A percentile compares a stretch with the other conserved stretches of the same genome.
phyloP scores from a whole-genome alignment of 2,329 filamentous ascomycete species.

The Cercospora sp. region DNA sequence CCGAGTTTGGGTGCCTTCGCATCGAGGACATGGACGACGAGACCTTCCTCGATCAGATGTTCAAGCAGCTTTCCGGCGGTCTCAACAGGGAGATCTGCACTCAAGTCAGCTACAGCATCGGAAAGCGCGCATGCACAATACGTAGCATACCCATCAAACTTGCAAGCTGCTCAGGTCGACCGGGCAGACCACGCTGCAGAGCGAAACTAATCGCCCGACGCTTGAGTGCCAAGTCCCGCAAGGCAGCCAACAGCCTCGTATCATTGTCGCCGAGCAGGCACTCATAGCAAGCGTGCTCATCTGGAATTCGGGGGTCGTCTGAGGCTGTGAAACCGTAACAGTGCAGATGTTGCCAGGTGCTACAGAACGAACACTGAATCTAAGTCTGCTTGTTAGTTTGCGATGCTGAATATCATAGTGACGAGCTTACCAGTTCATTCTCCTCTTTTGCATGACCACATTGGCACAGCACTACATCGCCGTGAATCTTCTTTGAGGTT shows the following conservation, averaged over 20 bases:
- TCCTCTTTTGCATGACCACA: conserved; percentile 46
- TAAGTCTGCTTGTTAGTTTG: conserved; percentile 27
- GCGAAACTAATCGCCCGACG: conserved; percentile 32
- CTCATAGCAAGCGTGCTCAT: conserved; percentile 49
- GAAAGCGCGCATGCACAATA: too few relatives aligned
- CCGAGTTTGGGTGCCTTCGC: conserved; percentile 23
- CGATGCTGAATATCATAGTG: neutral
- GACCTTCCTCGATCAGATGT: conserved; percentile 27
- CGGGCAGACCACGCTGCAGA: conserved; percentile 26
- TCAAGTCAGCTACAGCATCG: conserved; percentile 13
- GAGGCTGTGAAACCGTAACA: conserved; percentile 48
- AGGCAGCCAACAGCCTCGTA: conserved; percentile 8
- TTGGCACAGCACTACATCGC: conserved; percentile 42
- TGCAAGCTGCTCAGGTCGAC: conserved; percentile 22
- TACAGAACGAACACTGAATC: conserved; percentile 49
- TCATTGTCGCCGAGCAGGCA: conserved; percentile 42
- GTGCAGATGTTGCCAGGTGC: conserved; percentile 47
- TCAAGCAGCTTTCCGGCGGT: conserved; percentile 21
- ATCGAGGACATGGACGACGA: conserved; percentile 23
- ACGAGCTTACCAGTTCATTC: conserved; percentile 43
- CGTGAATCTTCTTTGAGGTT: conserved; percentile 14
- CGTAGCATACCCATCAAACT: conserved; percentile 24
- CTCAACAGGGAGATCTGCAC: conserved; percentile 21
- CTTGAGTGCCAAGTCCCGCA: conserved; percentile 29
- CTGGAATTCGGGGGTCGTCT: conserved; percentile 44